Evolutionary conservation across 1,139 yeast genomes (phyloP).

Genomic region (Nakaseomyces bracarensis): DNA sequence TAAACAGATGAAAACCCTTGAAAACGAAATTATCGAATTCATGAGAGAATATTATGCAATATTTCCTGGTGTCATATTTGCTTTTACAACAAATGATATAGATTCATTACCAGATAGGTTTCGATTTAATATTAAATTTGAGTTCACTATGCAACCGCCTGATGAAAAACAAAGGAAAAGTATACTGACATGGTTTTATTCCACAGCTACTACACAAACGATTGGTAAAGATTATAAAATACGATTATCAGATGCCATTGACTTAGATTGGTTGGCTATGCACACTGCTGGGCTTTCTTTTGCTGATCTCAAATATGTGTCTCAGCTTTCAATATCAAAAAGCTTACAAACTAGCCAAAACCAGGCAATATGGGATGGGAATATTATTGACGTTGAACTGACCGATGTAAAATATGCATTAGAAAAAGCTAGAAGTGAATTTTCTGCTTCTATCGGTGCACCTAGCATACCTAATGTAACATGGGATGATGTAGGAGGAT

Average conservation of each 20-base stretch:
- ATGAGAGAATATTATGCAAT: conserved; percentile 45
- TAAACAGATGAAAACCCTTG: conserved; percentile 40
- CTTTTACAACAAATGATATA: conserved; percentile 64
- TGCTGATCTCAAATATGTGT: conserved; percentile 66
- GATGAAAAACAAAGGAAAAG: conserved; percentile 60
- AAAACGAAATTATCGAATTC: conserved; percentile 52
- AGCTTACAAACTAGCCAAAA: conserved; percentile 38
- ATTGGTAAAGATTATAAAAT: background rate
- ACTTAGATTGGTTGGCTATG: conserved; percentile 52
- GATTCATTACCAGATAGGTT: conserved; percentile 63
- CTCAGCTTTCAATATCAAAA: conserved; percentile 52
- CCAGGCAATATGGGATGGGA: conserved; percentile 21
- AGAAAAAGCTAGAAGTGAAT: conserved; percentile 74
- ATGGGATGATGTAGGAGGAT: conserved; percentile 78
- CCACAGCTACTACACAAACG: conserved; percentile 29
- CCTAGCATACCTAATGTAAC: conserved; percentile 91
- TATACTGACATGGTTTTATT: conserved; percentile 45
- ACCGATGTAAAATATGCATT: conserved; percentile 67
- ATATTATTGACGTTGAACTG: conserved; percentile 39
- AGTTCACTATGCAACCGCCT: conserved; percentile 69
- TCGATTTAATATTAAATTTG: conserved; percentile 67
- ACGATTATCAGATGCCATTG: conserved; percentile 43
- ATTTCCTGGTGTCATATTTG: conserved; percentile 41
- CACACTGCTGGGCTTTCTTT: conserved; percentile 94
- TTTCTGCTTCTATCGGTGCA: conserved; percentile 92